Conservation (phyloP, 2,329 filamentous ascomycete species). For the Trichothecium roseum region DNA sequence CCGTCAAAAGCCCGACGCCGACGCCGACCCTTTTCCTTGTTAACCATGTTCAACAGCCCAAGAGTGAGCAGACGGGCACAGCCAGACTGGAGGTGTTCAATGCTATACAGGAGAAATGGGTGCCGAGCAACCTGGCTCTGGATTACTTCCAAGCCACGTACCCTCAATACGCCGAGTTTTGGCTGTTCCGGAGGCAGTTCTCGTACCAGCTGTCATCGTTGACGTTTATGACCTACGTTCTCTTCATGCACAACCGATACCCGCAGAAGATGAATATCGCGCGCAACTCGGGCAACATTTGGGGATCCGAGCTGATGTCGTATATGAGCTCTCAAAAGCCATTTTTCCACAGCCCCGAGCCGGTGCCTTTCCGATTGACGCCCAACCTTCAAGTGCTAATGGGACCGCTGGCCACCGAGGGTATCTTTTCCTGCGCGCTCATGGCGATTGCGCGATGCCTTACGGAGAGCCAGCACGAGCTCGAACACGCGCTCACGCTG, state of each 20-base stretch:
- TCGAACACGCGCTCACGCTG: constrained; percentile 89
- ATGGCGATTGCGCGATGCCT: constrained; percentile 95
- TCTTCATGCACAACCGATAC: constrained; percentile 94
- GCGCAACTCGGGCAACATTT: constrained; percentile 80
- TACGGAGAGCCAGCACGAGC: constrained; percentile 73
- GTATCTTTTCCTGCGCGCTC: constrained; percentile 87
- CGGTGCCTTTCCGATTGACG: constrained; percentile 92
- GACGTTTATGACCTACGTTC: constrained; percentile 97
- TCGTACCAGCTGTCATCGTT: constrained; percentile 90
- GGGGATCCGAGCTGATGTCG: constrained; percentile 90
- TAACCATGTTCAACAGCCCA: constrained; percentile 43
- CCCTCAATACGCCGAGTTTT: constrained; percentile 87
- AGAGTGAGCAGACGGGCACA: constrained; percentile 57
- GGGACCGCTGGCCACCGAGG: constrained; percentile 91
- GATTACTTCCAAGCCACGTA: constrained; percentile 86
- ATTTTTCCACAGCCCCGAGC: constrained; percentile 88
- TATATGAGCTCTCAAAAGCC: constrained; percentile 77
- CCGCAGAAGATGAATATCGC: constrained; percentile 93
- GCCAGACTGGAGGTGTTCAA: constrained; percentile 86
- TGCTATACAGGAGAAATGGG: constrained; percentile 89
- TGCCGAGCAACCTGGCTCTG: constrained; percentile 70
- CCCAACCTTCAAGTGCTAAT: constrained; percentile 94
- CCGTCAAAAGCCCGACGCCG: neutral
- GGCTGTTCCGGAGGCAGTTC: constrained; percentile 96
- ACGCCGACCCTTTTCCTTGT: too few species aligned